phyloP scores from a whole-genome alignment of 352 stramenopile genomes.

The Aphanomyces euteiches region DNA sequence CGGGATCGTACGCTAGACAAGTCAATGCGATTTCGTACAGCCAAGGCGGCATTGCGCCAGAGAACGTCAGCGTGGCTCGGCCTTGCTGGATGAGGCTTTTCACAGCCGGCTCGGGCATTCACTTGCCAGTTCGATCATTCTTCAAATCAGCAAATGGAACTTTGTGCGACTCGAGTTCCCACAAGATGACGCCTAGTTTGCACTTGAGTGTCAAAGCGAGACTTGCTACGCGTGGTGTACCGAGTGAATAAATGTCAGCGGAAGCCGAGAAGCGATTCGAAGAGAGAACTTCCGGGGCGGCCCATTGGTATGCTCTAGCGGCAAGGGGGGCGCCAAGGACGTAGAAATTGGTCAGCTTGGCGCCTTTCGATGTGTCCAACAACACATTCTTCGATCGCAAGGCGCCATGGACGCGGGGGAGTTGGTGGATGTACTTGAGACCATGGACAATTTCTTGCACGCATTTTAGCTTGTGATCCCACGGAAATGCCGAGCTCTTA shows the following conservation, averaged over 20 bases:
- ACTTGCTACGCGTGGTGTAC: not conserved
- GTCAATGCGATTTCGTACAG: not conserved
- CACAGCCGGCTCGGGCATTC: not conserved
- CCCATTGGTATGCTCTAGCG: constrained; percentile 3
- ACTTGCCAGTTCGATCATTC: not conserved
- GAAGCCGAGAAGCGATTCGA: not conserved
- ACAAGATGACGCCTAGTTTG: constrained; percentile 62
- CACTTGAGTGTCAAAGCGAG: no score
- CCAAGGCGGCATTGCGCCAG: not conserved
- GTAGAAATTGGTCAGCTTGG: constrained; percentile 1
- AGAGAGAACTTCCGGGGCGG: constrained; percentile 16
- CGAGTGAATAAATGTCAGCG: not conserved
- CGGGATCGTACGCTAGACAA: not conserved
- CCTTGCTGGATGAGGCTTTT: not conserved
- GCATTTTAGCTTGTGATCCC: constrained; percentile 14
- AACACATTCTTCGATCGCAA: constrained; percentile 11
- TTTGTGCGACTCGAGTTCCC: constrained; percentile 53
- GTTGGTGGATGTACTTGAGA: constrained; percentile 12
- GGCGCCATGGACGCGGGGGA: constrained; percentile 9
- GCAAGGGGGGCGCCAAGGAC: not conserved
- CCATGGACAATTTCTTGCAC: not conserved
- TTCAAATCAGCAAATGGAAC: constrained; percentile 7
- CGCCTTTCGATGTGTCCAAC: constrained; percentile 15
- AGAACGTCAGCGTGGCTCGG: not conserved
- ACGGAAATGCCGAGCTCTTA: not conserved